phyloP scores from a whole-genome alignment of 2,329 filamentous ascomycete species.

The Amylocarpus encephaloides region DNA sequence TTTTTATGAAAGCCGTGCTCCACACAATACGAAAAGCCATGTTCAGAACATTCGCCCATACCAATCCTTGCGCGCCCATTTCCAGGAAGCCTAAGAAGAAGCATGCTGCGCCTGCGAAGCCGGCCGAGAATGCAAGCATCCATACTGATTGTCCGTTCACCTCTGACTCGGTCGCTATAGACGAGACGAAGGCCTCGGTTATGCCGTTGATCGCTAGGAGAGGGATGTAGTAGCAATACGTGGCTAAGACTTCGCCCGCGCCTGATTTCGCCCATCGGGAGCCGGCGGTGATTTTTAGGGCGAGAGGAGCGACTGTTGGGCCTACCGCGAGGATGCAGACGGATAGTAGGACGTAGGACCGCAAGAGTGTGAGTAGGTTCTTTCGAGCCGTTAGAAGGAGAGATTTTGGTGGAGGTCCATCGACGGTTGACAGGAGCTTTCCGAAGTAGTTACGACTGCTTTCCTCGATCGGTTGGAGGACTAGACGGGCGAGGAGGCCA shows the following conservation, averaged over 20 bases:
- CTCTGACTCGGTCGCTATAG: slow-evolving; percentile 69
- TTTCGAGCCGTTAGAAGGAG: slow-evolving; percentile 37
- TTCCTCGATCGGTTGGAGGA: slow-evolving; percentile 95
- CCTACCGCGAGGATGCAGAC: slow-evolving; percentile 63
- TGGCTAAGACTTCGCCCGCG: slow-evolving; percentile 66
- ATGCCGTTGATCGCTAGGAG: slow-evolving; percentile 88
- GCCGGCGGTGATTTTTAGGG: slow-evolving; percentile 72
- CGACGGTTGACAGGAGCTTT: slow-evolving; percentile 52
- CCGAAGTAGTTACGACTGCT: slow-evolving; percentile 87
- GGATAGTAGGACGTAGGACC: slow-evolving; percentile 68
- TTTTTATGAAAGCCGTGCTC: slow-evolving; percentile 66
- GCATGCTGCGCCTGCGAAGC: slow-evolving; percentile 70
- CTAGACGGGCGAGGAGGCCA: slow-evolving; percentile 75
- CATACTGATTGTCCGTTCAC: slow-evolving; percentile 71
- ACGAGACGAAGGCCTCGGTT: slow-evolving; percentile 85
- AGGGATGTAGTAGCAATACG: slow-evolving; percentile 90
- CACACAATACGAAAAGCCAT: slow-evolving; percentile 81
- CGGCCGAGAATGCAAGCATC: slow-evolving; percentile 76
- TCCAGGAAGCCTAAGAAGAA: slow-evolving; percentile 63
- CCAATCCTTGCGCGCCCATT: slow-evolving; percentile 72
- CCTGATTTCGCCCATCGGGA: slow-evolving; percentile 67
- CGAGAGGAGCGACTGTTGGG: slow-evolving; percentile 65
- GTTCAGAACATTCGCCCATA: slow-evolving; percentile 82
- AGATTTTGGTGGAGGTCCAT: slow-evolving; percentile 23
- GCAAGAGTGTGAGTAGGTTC: slow-evolving; percentile 60